Evolutionary conservation across 305 asterid genomes (phyloP), one percentile per base, ranked within the genome.

Genomic region (Fraxinus ornus): DNA sequence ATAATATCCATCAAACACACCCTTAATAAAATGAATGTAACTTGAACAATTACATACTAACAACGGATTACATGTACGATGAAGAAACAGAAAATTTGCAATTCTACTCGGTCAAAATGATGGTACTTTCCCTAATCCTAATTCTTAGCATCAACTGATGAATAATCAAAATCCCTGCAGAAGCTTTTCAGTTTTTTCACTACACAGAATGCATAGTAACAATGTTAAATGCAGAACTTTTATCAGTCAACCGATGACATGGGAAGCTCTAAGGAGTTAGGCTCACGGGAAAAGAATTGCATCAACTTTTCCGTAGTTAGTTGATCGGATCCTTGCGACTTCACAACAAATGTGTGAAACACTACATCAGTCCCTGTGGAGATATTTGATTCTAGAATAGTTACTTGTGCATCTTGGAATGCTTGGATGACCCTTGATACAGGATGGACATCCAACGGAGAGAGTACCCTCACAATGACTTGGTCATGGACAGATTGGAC

Each of bases 301-400:
- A 87, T 77, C 91, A 95, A 52, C 93, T 90, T 92, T 85, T 95
- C 98, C 92, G 88, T 91, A 4, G 94, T 93, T 72, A 93, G 83
- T 77, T 72, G 88, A 13, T 93, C 93, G 2, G 94, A 32, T 75
- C 95, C 97, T n/a, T 68, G 88, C 8, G 97, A 89, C 81, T 91
- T 92, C 39, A 95, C 91, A 0, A 93, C 92, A 41, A 95, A 95
- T 17, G 98, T 93, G 83, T 95, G 99, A 73, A 83, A 89, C 68
- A 92, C 93, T 39, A 83, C 88, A 8, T 92, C 97, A 5, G 84
- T 86, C 62, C 89, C 93, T 0, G 96, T 80, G 4, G 88, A 86
- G 84, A 95, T 83, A 79, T 88, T 89, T 0, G 97, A 91, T 7
- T 95, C 99, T 0, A 89, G 28, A n/a, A 95, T 88, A 1, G 81